Conservation (phyloP, 2,329 filamentous ascomycete species). For the Sordariomycetes sp. region DNA sequence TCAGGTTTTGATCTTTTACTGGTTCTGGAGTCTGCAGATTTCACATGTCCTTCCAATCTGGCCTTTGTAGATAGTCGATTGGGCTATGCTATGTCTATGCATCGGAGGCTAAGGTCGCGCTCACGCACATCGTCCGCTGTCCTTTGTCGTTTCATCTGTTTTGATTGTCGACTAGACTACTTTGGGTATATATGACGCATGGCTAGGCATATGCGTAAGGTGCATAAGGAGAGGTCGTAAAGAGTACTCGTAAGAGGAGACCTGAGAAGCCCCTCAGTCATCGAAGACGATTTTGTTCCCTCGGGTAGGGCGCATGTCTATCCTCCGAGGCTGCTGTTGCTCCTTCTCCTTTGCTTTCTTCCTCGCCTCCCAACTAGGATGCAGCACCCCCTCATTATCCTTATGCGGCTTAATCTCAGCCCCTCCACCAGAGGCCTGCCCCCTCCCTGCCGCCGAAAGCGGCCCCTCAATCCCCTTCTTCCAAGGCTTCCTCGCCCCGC, state of each 20-base stretch:
- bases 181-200: not conserved
- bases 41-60: not conserved
- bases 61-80: not conserved
- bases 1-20: not conserved
- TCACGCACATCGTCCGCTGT: not conserved
- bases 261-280: slow-evolving; percentile 6
- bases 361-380: slow-evolving; percentile 55
- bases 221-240: not conserved
- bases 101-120: not conserved
- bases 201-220: not conserved
- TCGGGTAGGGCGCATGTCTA: slow-evolving; percentile 30
- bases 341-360: slow-evolving; percentile 53
- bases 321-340: slow-evolving; percentile 44
- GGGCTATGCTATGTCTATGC: not conserved
- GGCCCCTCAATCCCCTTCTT: slow-evolving; percentile 36
- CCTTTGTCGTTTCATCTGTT: not conserved
- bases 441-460: slow-evolving; percentile 10
- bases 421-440: slow-evolving; percentile 14
- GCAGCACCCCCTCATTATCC: slow-evolving; percentile 42
- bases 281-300: slow-evolving; percentile 45
- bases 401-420: slow-evolving; percentile 25
- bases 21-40: not conserved
- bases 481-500: slow-evolving; percentile 33
- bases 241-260: not conserved
- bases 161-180: not conserved